Percentiles rank a stretch among this genome's conserved stretches.
phyloP scores from a whole-genome alignment of 306 rosid genomes.

The Rosa multiflora region DNA sequence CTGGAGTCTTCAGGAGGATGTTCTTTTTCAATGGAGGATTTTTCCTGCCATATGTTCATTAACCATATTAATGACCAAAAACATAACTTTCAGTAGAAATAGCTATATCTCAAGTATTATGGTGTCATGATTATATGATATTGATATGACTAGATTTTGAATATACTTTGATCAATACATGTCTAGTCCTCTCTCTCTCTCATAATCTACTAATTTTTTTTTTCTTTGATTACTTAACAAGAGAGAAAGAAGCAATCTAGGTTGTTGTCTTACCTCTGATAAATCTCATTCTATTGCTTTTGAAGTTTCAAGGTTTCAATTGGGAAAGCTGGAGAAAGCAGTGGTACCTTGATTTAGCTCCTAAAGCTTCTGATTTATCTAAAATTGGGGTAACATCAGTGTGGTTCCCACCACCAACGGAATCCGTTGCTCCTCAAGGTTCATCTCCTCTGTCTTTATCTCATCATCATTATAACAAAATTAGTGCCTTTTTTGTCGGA shows the following conservation, averaged over 20 bases:
- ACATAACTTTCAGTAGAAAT: neutral
- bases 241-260: neutral
- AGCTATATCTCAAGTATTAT: neutral
- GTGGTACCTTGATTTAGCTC: conserved; percentile 68
- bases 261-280: conserved; percentile 9
- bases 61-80: neutral
- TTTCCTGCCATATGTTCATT: neutral
- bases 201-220: neutral
- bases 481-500: neutral
- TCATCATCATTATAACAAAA: neutral
- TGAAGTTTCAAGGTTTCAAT: conserved; percentile 76
- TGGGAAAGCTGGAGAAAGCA: conserved; percentile 90
- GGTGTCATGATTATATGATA: neutral
- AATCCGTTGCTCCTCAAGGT: conserved; percentile 76
- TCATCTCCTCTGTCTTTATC: conserved; percentile 2
- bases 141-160: neutral
- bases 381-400: conserved; percentile 67
- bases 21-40: neutral
- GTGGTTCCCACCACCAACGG: conserved; percentile 81
- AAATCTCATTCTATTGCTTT: conserved; percentile 24
- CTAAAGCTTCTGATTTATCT: conserved; percentile 67
- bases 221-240: neutral
- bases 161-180: neutral
- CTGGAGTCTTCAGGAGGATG: neutral
- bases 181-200: neutral